phyloP scores from a whole-genome alignment of 2,329 filamentous ascomycete genomes.

The Aspergillus tanneri region DNA sequence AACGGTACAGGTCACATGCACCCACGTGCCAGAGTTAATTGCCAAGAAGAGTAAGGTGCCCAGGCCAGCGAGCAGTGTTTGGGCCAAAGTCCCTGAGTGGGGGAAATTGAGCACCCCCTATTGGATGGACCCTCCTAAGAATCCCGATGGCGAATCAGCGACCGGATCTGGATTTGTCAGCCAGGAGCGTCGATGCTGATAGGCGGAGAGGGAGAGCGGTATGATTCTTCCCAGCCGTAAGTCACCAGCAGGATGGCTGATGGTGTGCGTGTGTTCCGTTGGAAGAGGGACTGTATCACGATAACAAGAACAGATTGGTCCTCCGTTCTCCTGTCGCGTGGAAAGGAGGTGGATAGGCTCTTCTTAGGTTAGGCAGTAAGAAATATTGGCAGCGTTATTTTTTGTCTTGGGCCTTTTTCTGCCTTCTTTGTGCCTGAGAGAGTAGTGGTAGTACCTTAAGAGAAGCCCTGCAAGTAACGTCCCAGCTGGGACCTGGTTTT shows the following conservation, averaged over 20 bases:
- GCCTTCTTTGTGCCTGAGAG: not conserved
- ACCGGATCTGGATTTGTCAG: conserved; percentile 14
- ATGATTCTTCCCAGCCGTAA: not conserved
- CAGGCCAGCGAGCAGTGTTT: conserved; percentile 4
- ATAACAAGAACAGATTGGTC: too few species aligned
- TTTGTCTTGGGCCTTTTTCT: not conserved
- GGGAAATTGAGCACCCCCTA: conserved; percentile 2
- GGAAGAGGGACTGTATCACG: not conserved
- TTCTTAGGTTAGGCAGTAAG: not conserved
- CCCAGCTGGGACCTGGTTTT: conserved; percentile 4
- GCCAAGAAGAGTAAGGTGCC: conserved; percentile 15
- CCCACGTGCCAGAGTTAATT: conserved; percentile 19
- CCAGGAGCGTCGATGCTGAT: conserved; percentile 9
- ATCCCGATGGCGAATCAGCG: conserved; percentile 14
- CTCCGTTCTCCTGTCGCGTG: conserved; percentile 1
- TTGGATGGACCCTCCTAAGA: conserved; percentile 12
- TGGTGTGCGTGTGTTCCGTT: too few species aligned
- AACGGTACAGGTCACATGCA: conserved; percentile 19
- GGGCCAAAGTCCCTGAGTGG: conserved; percentile 6
- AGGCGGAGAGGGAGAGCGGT: conserved; percentile 9
- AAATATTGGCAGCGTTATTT: conserved; percentile 1
- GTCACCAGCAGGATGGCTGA: too few species aligned
- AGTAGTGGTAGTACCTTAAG: conserved; percentile 1
- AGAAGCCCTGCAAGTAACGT: conserved; percentile 3
- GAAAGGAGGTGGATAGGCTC: not conserved